A percentile compares a stretch with the other conserved stretches of the same genome.
Evolutionary conservation across 257 asterid species (phyloP).

Genomic region (Solanum sejunctum): DNA sequence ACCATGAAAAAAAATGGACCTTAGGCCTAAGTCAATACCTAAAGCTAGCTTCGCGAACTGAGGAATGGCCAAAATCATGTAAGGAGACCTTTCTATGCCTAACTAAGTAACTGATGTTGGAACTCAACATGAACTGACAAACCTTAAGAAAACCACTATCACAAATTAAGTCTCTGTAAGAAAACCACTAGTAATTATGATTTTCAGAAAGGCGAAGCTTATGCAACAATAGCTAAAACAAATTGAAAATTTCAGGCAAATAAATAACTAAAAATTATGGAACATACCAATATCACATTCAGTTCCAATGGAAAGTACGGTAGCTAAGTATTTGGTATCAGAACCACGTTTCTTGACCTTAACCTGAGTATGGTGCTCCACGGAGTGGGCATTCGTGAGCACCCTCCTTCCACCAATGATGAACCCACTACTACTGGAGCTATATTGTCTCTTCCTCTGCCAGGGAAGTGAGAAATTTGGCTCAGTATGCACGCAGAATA

Average conservation of each 20-base stretch:
- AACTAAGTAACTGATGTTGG: not conserved
- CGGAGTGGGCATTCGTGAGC: conserved; percentile 14
- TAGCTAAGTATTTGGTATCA: conserved; percentile 13
- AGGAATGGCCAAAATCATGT: not conserved
- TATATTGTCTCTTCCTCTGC: conserved; percentile 15
- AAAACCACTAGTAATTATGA: not conserved
- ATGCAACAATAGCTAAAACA: not conserved
- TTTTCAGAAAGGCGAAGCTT: not conserved
- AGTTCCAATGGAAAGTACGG: conserved; percentile 15
- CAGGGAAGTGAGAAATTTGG: conserved; percentile 15
- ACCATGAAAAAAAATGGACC: not conserved
- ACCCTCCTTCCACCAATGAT: conserved; percentile 11
- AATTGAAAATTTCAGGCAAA: not conserved
- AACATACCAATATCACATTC: conserved; percentile 12
- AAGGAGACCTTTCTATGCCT: not conserved
- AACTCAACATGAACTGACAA: not conserved
- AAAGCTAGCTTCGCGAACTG: not conserved
- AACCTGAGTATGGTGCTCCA: conserved; percentile 19
- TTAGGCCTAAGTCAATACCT: not conserved
- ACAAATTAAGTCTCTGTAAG: not conserved
- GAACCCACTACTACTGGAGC: conserved; percentile 16
- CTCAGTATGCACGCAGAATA: conserved; percentile 12
- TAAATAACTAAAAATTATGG: not conserved
- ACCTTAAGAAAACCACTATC: not conserved
- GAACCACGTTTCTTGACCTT: conserved; percentile 20